Evolutionary conservation across 1,284 basidiomycete genomes (phyloP).

Genomic region (Paramarasmius palmivorus): DNA sequence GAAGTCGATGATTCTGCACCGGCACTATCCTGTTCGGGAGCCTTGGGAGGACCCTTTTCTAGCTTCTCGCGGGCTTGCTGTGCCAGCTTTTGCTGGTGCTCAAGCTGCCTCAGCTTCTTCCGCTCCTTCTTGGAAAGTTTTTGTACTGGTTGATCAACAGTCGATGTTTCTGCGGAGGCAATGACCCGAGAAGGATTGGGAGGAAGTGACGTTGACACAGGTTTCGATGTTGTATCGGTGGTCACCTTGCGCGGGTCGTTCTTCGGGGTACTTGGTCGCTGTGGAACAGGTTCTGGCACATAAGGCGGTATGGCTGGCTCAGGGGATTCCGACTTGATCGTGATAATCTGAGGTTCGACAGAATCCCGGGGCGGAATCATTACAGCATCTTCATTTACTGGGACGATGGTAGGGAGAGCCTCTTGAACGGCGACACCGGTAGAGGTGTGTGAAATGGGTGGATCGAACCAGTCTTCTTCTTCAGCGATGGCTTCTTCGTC

Average conservation of each 20-base stretch:
- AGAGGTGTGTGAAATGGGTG: neutral
- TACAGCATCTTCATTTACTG: neutral
- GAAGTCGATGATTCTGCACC: too few relatives aligned
- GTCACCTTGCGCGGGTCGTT: too few relatives aligned
- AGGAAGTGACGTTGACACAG: too few relatives aligned
- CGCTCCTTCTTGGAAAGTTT: constrained; percentile 18
- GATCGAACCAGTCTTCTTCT: neutral
- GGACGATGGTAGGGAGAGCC: neutral
- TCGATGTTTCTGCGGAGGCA: constrained; percentile 4
- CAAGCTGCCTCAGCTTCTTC: constrained; percentile 11
- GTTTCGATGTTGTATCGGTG: too few relatives aligned
- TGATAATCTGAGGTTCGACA: neutral
- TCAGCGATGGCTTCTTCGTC: neutral
- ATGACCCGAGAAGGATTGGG: too few relatives aligned
- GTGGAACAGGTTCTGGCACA: neutral
- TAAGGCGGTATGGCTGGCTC: neutral
- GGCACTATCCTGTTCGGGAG: too few relatives aligned
- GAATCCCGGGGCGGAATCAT: neutral
- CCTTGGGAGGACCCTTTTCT: too few relatives aligned
- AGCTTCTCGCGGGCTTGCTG: neutral
- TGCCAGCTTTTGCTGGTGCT: neutral
- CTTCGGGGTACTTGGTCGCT: neutral
- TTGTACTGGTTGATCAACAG: constrained; percentile 8
- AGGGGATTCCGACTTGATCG: neutral
- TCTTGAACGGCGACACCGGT: too few relatives aligned